Evolutionary conservation across 495 filamentous ascomycete species (phyloP).

Genomic region (Trichoderma virens): DNA sequence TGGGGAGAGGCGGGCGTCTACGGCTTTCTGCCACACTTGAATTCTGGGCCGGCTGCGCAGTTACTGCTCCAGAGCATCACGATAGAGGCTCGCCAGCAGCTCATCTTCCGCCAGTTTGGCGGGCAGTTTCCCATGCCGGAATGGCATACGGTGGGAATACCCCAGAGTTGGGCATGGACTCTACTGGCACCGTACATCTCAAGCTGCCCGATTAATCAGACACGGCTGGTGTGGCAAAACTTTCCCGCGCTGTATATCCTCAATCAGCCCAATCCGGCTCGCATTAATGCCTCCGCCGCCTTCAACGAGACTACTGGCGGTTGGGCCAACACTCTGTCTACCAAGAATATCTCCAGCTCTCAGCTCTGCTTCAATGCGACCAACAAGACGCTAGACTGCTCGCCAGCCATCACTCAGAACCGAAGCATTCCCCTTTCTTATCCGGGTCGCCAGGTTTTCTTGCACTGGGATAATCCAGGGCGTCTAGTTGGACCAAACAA

Average conservation of each 20-base stretch:
- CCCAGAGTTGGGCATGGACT: constrained; percentile 85
- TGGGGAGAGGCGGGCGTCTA: constrained; percentile 78
- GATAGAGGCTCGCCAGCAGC: constrained; percentile 80
- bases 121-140: constrained; percentile 80
- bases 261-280: constrained; percentile 69
- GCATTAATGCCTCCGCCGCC: constrained; percentile 46
- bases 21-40: constrained; percentile 74
- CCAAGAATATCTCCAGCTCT: constrained; percentile 12
- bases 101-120: constrained; percentile 80
- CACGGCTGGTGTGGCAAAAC: constrained; percentile 79
- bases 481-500: constrained; percentile 69
- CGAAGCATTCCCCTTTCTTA: constrained; percentile 61
- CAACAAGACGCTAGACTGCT: constrained; percentile 44
- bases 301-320: constrained; percentile 49
- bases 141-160: constrained; percentile 75
- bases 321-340: constrained; percentile 34
- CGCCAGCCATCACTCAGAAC: constrained; percentile 58
- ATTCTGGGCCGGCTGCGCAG: constrained; percentile 65
- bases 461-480: constrained; percentile 69
- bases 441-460: constrained; percentile 62
- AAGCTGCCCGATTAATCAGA: constrained; percentile 65
- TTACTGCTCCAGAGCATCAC: constrained; percentile 70
- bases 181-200: constrained; percentile 79
- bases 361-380: constrained; percentile 46
- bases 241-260: constrained; percentile 67